Conservation (phyloP, 371 early-diverging fungal species). For the Thermomucor indicae-seudaticae region DNA sequence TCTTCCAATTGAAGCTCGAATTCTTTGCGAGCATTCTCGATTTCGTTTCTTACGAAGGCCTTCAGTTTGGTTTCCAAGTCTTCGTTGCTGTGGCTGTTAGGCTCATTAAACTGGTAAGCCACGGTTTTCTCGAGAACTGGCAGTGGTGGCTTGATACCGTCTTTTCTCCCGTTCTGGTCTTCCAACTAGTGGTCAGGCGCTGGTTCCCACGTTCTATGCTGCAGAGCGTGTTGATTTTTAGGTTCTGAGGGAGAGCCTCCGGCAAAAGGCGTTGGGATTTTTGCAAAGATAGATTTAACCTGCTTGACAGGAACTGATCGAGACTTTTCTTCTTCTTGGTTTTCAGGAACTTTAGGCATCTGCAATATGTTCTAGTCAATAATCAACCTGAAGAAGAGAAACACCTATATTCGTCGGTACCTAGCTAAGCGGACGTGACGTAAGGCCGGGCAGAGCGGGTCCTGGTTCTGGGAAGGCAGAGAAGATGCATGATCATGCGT, state of each 20-base stretch:
- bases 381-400: not conserved
- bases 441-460: too few relatives aligned
- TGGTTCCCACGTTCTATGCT: constrained; percentile 39
- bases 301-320: constrained; percentile 52
- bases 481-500: too few relatives aligned
- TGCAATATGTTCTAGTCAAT: not conserved
- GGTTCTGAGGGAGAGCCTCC: constrained; percentile 31
- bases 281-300: constrained; percentile 59
- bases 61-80: constrained; percentile 55
- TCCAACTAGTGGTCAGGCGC: constrained; percentile 21
- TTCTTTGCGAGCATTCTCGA: constrained; percentile 51
- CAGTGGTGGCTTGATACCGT: constrained; percentile 23
- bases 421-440: too few relatives aligned
- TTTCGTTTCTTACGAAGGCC: constrained; percentile 54
- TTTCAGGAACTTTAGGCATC: constrained; percentile 12
- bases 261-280: constrained; percentile 63
- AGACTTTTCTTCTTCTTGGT: constrained; percentile 12
- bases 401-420: too few relatives aligned
- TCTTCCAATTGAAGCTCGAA: constrained; percentile 37
- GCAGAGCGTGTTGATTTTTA: constrained; percentile 37
- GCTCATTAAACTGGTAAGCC: constrained; percentile 51
- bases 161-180: constrained; percentile 19
- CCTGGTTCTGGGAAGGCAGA: too few relatives aligned
- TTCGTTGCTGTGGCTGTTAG: constrained; percentile 40
- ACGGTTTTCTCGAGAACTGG: constrained; percentile 49